Evolutionary conservation across 192 early-diverging fungal genomes (phyloP).

Genomic region (Backusella macrospora): DNA sequence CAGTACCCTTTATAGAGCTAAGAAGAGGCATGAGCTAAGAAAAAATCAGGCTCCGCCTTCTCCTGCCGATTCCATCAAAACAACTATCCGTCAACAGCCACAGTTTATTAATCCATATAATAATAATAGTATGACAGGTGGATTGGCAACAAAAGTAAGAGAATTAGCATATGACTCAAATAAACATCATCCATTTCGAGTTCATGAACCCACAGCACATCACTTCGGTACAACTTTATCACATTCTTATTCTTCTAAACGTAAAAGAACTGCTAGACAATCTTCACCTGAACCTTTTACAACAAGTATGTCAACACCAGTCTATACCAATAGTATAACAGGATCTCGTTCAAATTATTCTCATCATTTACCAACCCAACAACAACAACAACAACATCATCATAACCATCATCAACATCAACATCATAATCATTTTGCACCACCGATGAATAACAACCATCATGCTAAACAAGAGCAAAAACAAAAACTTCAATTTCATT

Average conservation of each 20-base stretch:
- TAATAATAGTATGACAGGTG: neutral
- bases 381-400: neutral
- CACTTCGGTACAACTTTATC: neutral
- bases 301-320: constrained; percentile 23
- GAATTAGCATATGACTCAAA: constrained; percentile 11
- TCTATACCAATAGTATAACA: neutral
- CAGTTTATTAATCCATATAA: constrained; percentile 5
- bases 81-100: neutral
- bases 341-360: constrained; percentile 11
- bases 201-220: neutral
- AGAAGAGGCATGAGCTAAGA: constrained; percentile 31
- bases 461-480: neutral
- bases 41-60: constrained; percentile 34
- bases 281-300: neutral
- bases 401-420: neutral
- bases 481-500: neutral
- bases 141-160: constrained; percentile 23
- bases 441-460: neutral
- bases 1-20: constrained; percentile 42
- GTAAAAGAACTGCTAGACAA: constrained; percentile 4
- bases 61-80: constrained; percentile 26
- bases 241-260: constrained; percentile 18
- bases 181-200: neutral
- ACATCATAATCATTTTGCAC: neutral
- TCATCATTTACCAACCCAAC: neutral